A percentile compares a stretch with the other conserved stretches of the same genome.
These are phyloP conservation scores for Berberis thunbergii DNA, from an alignment of 164 flowering plant species.

Conservation along the genomic window DNA sequence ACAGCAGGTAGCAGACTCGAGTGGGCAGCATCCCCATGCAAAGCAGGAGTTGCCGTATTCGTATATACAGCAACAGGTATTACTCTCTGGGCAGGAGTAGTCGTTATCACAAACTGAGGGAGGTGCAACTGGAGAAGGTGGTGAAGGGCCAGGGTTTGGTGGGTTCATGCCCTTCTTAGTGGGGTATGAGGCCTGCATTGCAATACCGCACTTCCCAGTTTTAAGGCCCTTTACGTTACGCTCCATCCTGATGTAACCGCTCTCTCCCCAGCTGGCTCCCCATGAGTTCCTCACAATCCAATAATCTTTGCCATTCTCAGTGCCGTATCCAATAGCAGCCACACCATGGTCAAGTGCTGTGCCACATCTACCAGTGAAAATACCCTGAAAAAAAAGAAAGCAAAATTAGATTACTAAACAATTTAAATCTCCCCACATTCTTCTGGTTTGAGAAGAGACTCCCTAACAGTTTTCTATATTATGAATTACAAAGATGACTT, in stretches of 20 bases:
- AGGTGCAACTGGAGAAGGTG: conserved; percentile 57
- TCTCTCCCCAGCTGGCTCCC: conserved; percentile 75
- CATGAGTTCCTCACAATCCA: conserved; percentile 89
- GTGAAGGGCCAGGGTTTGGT: conserved; percentile 91
- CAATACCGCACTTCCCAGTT: conserved; percentile 67
- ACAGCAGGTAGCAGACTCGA: conserved; percentile 76
- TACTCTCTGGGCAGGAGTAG: conserved; percentile 46
- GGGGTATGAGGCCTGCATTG: conserved; percentile 69
- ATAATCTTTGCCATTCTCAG: conserved; percentile 54
- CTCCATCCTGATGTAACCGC: conserved; percentile 56
- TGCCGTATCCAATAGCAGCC: conserved; percentile 64
- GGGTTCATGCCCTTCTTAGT: conserved; percentile 42
- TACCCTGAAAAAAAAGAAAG: conserved; percentile 32
- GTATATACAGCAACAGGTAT: conserved; percentile 75
- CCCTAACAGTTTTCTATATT: no score
- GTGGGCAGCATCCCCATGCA: conserved; percentile 87
- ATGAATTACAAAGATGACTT: no score
- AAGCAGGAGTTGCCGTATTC: conserved; percentile 48
- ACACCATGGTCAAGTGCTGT: conserved; percentile 66
- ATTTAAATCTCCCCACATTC: not conserved
- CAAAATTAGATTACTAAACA: not conserved
- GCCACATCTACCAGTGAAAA: conserved; percentile 66
- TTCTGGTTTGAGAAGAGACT: no score
- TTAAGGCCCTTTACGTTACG: conserved; percentile 27
- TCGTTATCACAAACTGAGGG: conserved; percentile 49